phyloP scores from a whole-genome alignment of 2,329 filamentous ascomycete genomes.

The Xylaria sp. region DNA sequence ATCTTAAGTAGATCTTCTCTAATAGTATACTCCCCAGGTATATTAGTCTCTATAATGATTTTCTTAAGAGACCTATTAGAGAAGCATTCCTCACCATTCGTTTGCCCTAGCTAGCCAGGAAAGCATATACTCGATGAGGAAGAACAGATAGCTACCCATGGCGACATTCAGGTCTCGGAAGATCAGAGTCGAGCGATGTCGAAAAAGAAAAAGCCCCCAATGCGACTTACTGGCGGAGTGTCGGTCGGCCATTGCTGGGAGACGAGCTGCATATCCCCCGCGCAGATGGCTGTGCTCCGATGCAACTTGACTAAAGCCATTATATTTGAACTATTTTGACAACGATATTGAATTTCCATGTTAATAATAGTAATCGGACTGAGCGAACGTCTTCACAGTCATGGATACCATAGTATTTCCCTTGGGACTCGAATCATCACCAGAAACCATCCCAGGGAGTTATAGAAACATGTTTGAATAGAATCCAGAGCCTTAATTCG shows the following conservation, averaged over 20 bases:
- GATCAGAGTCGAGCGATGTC: conserved; percentile 2
- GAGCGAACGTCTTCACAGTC: neutral
- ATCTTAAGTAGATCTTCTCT: conserved; percentile 41
- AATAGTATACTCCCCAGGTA: neutral
- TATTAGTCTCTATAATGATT: conserved; percentile 10
- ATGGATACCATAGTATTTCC: neutral
- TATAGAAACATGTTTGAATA: neutral
- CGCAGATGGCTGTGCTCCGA: conserved; percentile 16
- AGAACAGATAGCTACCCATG: neutral
- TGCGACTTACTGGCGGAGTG: neutral
- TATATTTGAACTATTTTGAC: conserved; percentile 5
- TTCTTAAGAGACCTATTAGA: neutral
- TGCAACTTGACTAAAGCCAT: conserved; percentile 4
- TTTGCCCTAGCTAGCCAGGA: neutral
- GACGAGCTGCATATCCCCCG: conserved; percentile 21
- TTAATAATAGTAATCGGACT: conserved; percentile 18
- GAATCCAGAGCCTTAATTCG: conserved; percentile 2
- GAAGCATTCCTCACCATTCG: conserved; percentile 10
- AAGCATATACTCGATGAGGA: neutral
- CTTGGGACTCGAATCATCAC: neutral
- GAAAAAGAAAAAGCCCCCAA: conserved; percentile 21
- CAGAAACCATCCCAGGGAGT: neutral
- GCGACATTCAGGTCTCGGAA: conserved; percentile 3
- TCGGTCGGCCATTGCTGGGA: conserved; percentile 7
- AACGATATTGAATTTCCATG: conserved; percentile 11